Percentiles rank a stretch among this genome's conserved stretches.
phyloP scores from a whole-genome alignment of 177 flowering plant species.

The Telopea speciosissima region DNA sequence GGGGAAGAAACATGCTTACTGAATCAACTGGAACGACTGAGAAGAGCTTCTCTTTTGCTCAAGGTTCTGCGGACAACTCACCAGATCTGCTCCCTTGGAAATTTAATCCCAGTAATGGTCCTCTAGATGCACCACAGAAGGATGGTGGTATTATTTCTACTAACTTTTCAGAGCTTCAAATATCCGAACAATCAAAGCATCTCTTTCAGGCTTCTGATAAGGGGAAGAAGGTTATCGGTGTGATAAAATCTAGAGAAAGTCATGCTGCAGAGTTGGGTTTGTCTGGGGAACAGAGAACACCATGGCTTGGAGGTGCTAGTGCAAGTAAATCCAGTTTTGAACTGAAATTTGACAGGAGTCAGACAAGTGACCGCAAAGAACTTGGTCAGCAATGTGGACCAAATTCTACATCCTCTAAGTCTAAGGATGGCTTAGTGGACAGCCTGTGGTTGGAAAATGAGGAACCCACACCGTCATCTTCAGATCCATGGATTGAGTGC shows the following conservation, averaged over 20 bases:
- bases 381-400: conserved; percentile 24
- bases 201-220: conserved; percentile 17
- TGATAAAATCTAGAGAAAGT: conserved; percentile 15
- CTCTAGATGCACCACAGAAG: conserved; percentile 23
- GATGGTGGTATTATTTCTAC: conserved; percentile 20
- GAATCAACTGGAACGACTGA: conserved; percentile 30
- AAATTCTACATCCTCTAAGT: conserved; percentile 21
- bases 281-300: conserved; percentile 35
- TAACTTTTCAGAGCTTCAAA: conserved; percentile 27
- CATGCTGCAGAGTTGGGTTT: conserved; percentile 27
- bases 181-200: conserved; percentile 30
- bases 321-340: conserved; percentile 37
- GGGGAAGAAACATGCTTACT: conserved; percentile 26
- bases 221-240: conserved; percentile 3
- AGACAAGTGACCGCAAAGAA: conserved; percentile 32
- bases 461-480: conserved; percentile 25
- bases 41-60: conserved; percentile 37
- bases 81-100: conserved; percentile 59
- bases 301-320: conserved; percentile 53
- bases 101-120: conserved; percentile 37
- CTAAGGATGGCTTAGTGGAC: conserved; percentile 35
- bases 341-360: conserved; percentile 29
- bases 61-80: conserved; percentile 38
- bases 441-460: conserved; percentile 40
- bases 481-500: conserved; percentile 60